Base-by-base conservation (phyloP, 2,329 filamentous ascomycete genomes). In the Clarireedia sp. region DNA sequence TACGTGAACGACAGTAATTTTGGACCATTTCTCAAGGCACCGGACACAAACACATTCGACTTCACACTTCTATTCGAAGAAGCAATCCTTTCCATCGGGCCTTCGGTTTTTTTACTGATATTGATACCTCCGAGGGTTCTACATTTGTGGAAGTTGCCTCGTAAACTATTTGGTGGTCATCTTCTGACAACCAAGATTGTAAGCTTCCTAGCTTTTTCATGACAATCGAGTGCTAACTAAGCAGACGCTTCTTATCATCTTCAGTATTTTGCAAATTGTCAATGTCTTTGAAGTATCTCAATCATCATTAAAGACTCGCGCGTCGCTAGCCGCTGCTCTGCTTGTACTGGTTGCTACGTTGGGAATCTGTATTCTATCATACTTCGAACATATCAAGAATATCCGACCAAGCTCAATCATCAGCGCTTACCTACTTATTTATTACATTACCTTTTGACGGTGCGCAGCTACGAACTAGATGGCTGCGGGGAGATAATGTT, bases 11-110 rank as follows among this genome's bases (percentile, higher is more conserved):
- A 56, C 36, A 36, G 40, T 44, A 56, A 24, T 14, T 48, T 56
- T 14, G 54, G 54, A 19, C 54, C 48, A 1, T 51, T 38, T 5
- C 12, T 59, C 10, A 41, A 33, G 2, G 10, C 47, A 10, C 48
- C 51, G 7, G 26, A 45, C 23, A 48, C 24, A 33, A 17, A 12
- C 19, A 57, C 58, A 21, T 65, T 66, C 29, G 62, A 66, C 52
- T 67, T 67, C 56, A 65, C 64, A 38, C 57, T 67, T 17, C 46
- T 66, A 0, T 67, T 67, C 43, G 64, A 67, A 51, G 63, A 67
- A 48, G 58, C 62, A 9, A 63, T 66, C 9, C 46, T 67, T 16
- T 62, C 63, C 17, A 65, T 67, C n/a, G 36, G 46, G 26, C 64
- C 64, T 7, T 63, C 62, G 5, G 50, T 58, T 53, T 26, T 65